Conservation (phyloP, 1,139 yeast genomes). For the Lodderomyces beijingensis region DNA sequence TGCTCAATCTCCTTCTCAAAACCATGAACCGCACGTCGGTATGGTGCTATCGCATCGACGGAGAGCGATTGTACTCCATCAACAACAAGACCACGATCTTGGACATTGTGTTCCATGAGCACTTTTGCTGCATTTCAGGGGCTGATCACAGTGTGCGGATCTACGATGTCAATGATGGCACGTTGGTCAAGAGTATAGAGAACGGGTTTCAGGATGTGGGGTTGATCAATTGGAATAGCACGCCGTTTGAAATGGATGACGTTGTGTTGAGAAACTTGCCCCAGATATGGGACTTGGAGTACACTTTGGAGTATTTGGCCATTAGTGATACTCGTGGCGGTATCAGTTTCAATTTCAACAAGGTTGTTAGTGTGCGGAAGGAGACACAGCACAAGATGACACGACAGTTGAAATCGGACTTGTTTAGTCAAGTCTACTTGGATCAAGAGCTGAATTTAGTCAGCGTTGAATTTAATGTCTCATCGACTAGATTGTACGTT, state of each 20-base stretch:
- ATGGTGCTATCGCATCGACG: conserved; percentile 52
- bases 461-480: conserved; percentile 12
- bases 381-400: conserved; percentile 15
- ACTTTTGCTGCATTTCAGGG: conserved; percentile 43
- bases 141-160: conserved; percentile 41
- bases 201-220: conserved; percentile 18
- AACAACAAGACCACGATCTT: conserved; percentile 33
- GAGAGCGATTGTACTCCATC: conserved; percentile 51
- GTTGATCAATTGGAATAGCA: conserved; percentile 22
- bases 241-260: conserved; percentile 20
- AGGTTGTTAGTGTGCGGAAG: conserved; percentile 25
- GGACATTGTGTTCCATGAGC: conserved; percentile 30
- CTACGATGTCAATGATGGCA: conserved; percentile 49
- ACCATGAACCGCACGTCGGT: conserved; percentile 46
- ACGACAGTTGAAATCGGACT: conserved; percentile 14
- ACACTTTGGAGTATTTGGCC: conserved; percentile 22
- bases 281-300: conserved; percentile 6
- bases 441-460: conserved; percentile 11
- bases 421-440: conserved; percentile 30
- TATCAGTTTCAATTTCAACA: conserved; percentile 30
- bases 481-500: conserved; percentile 15
- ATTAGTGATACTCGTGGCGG: conserved; percentile 21
- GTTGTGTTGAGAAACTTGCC: conserved; percentile 29
- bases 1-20: conserved; percentile 49
- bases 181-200: conserved; percentile 23